phyloP scores from a whole-genome alignment of 768 basidiomycete genomes.

The Leccinum barrowsii region DNA sequence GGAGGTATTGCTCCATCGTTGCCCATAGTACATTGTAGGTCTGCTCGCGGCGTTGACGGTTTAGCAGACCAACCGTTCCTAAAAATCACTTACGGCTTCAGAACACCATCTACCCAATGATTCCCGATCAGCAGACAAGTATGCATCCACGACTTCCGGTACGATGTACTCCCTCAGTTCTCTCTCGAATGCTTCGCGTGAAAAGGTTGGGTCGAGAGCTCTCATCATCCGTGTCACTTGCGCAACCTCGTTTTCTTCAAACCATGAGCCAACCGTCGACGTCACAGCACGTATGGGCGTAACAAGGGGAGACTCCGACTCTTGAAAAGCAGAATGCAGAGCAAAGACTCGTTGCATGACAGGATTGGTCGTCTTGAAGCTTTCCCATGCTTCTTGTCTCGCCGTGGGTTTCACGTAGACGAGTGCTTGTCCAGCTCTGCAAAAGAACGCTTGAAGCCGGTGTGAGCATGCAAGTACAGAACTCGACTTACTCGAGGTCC shows the following conservation, averaged over 20 bases:
- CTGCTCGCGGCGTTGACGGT: conserved; percentile 36
- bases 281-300: conserved; percentile 80
- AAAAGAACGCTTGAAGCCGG: background rate
- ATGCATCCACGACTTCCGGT: conserved; percentile 96
- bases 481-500: conserved; percentile 70
- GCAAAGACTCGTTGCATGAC: conserved; percentile 56
- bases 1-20: conserved; percentile 91
- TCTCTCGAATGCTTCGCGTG: conserved; percentile 79
- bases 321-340: conserved; percentile 73
- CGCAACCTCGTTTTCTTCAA: conserved; percentile 98
- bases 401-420: conserved; percentile 82
- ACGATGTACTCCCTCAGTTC: conserved; percentile 96
- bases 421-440: conserved; percentile 81
- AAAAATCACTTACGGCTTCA: conserved; percentile 71
- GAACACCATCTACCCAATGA: conserved; percentile 87
- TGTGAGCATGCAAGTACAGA: background rate
- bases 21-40: conserved; percentile 99
- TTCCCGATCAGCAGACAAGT: conserved; percentile 85
- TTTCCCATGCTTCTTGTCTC: conserved; percentile 77
- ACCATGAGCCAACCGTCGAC: conserved; percentile 81
- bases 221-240: conserved; percentile 87
- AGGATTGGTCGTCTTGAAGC: conserved; percentile 76
- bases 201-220: conserved; percentile 83
- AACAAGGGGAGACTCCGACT: conserved; percentile 90
- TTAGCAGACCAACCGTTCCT: background rate